Conservation (phyloP, 1,284 basidiomycete genomes). For the Ganoderma meredithae region DNA sequence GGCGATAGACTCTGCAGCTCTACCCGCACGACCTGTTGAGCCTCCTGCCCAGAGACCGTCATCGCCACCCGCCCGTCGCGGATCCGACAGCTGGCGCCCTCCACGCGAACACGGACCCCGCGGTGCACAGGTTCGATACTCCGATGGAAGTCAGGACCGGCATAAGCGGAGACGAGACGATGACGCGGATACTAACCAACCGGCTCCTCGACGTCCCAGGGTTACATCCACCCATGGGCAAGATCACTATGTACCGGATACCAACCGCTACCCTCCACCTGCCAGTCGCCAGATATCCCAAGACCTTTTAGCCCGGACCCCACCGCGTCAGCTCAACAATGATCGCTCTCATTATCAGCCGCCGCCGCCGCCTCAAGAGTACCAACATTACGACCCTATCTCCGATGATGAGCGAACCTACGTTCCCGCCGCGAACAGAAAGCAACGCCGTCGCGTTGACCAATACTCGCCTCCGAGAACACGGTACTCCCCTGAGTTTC, state of each 20-base stretch:
- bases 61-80: background rate
- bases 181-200: background rate
- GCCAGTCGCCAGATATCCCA: background rate
- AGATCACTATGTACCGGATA: background rate
- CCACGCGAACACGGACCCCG: background rate
- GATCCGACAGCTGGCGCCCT: background rate
- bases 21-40: background rate
- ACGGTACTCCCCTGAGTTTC: background rate
- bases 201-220: background rate
- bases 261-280: background rate
- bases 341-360: background rate
- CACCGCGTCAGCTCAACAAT: background rate
- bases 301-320: background rate
- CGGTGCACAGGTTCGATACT: background rate
- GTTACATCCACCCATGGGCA: background rate
- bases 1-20: background rate
- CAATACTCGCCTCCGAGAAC: background rate
- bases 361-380: background rate
- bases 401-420: background rate
- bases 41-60: background rate
- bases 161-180: constrained; percentile 8
- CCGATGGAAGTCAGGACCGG: background rate
- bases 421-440: background rate
- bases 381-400: background rate
- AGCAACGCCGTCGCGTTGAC: background rate